Evolutionary conservation across 768 basidiomycete species (phyloP).

Genomic region (Roridomyces roridus): DNA sequence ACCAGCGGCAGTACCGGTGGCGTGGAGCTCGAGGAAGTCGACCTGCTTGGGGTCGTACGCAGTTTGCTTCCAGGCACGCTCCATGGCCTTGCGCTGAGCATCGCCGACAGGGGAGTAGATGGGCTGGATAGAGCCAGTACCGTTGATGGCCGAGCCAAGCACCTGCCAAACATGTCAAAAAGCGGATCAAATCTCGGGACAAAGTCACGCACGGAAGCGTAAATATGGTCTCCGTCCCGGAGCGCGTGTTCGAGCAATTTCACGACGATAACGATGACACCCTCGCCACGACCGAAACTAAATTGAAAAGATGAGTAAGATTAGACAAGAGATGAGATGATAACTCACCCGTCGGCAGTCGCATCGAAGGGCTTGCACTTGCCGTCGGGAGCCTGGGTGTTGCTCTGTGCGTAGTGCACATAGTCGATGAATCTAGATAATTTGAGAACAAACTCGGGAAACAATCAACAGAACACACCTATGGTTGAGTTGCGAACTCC

Average conservation of each 20-base stretch:
- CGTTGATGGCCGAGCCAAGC: conserved; percentile 10
- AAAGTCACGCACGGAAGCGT: conserved; percentile 29
- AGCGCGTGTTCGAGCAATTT: conserved; percentile 37
- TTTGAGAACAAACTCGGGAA: too few species aligned
- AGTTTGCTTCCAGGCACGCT: conserved; percentile 38
- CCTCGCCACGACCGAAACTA: conserved; percentile 37
- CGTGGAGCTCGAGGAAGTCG: conserved; percentile 57
- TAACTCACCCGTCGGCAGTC: conserved; percentile 46
- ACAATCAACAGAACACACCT: conserved; percentile 30
- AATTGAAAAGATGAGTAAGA: neutral
- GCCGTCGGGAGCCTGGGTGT: conserved; percentile 45
- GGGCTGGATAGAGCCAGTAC: conserved; percentile 43
- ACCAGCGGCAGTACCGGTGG: conserved; percentile 56
- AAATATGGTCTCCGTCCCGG: conserved; percentile 36
- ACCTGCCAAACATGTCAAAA: neutral
- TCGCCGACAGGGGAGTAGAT: conserved; percentile 43
- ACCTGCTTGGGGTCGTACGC: conserved; percentile 42
- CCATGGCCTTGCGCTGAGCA: conserved; percentile 45
- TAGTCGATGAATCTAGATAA: conserved; percentile 39
- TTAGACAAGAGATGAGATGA: neutral
- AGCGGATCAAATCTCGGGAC: too few species aligned
- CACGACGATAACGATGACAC: conserved; percentile 34
- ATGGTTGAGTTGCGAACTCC: conserved; percentile 49
- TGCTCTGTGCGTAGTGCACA: conserved; percentile 42
- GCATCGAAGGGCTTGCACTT: conserved; percentile 53